Conservation (phyloP, 164 flowering plant species). For the Chimonanthus salicifolius region DNA sequence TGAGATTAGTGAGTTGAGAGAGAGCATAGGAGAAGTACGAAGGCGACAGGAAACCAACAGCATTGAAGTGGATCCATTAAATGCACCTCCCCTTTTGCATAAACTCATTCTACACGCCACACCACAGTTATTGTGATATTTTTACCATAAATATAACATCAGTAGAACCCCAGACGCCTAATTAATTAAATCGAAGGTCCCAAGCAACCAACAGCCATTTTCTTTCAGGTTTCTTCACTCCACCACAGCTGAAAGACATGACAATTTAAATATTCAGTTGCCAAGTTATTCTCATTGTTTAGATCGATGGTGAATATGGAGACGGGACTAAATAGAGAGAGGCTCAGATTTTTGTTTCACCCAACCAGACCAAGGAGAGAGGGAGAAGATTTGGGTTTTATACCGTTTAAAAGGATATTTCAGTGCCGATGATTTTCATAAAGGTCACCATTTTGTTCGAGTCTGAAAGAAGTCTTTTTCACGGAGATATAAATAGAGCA, state of each 20-base stretch:
- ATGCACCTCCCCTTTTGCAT: conserved; percentile 1
- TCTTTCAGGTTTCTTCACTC: background rate
- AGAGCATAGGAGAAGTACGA: background rate
- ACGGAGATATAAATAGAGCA: too few relatives aligned
- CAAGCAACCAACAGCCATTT: background rate
- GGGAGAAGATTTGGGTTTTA: too few relatives aligned
- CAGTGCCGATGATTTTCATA: too few relatives aligned
- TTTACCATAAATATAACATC: background rate
- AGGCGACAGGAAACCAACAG: conserved; percentile 7
- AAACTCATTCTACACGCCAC: background rate
- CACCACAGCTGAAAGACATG: background rate
- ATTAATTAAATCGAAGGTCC: background rate
- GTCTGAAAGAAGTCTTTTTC: too few relatives aligned
- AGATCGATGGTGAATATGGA: too few relatives aligned
- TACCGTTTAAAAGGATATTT: too few relatives aligned
- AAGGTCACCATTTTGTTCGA: too few relatives aligned
- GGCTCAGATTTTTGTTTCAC: too few relatives aligned
- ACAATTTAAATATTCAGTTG: background rate
- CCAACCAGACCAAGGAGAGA: too few relatives aligned
- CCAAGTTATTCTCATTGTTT: background rate
- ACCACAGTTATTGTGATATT: background rate
- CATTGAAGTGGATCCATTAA: conserved; percentile 3
- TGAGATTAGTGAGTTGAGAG: too few relatives aligned
- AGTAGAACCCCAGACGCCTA: too few relatives aligned
- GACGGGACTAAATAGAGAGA: too few relatives aligned